A percentile compares a stretch with the other conserved stretches of the same genome.
These are phyloP conservation scores for Blastomyces silverae DNA, from an alignment of 2,329 filamentous ascomycete genomes.

Conservation along the genomic window DNA sequence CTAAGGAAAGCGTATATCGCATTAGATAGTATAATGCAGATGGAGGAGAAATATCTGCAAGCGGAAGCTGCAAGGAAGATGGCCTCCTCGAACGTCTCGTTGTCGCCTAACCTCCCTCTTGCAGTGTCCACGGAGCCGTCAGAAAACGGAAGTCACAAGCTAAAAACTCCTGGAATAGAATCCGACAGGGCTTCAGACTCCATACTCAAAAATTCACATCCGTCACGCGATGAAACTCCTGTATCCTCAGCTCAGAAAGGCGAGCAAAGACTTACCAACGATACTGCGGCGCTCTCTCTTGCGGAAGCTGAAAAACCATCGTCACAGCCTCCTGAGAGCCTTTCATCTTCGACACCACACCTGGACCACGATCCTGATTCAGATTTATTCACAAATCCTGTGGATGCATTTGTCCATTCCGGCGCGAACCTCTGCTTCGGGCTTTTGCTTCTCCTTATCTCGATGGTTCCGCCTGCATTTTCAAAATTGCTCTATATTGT, in stretches of 20 bases:
- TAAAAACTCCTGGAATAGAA: not conserved
- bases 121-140: not conserved
- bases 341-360: not conserved
- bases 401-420: slow-evolving; percentile 84
- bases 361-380: slow-evolving; percentile 49
- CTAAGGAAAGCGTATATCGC: slow-evolving; percentile 80
- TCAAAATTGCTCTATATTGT: slow-evolving; percentile 79
- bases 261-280: not conserved
- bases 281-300: not conserved
- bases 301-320: slow-evolving; percentile 1
- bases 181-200: not conserved
- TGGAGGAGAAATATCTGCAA: slow-evolving; percentile 57
- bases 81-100: slow-evolving; percentile 16
- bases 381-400: slow-evolving; percentile 61
- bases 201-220: not conserved
- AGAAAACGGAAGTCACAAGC: not conserved
- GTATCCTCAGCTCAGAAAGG: not conserved
- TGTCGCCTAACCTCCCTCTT: slow-evolving; percentile 19
- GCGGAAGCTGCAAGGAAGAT: slow-evolving; percentile 16
- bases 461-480: slow-evolving; percentile 86
- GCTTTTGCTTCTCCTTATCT: slow-evolving; percentile 76
- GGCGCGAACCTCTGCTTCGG: slow-evolving; percentile 87
- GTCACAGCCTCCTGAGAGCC: not conserved
- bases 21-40: slow-evolving; percentile 68
- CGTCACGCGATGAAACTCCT: not conserved